phyloP scores from a whole-genome alignment of 2,329 filamentous ascomycete species.

The Trichothecium sympodiale region DNA sequence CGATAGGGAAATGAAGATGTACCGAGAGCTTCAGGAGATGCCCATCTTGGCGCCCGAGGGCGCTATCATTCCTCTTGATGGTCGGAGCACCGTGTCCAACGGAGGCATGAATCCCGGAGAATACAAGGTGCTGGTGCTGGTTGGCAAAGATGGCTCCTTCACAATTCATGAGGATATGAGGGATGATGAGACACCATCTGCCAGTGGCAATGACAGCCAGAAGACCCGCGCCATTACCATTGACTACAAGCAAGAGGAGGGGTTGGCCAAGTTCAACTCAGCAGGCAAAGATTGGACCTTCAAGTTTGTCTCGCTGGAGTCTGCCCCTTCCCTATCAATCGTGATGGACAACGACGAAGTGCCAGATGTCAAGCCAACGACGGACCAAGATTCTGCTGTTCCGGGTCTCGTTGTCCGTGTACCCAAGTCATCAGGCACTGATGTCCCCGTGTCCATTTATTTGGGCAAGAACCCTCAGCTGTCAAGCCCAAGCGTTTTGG shows the following conservation, averaged over 20 bases:
- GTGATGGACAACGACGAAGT: not conserved
- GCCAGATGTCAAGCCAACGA: not conserved
- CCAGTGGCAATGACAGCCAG: not conserved
- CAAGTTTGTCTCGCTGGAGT: slow-evolving; percentile 2
- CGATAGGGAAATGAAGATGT: slow-evolving; percentile 37
- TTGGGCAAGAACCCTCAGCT: slow-evolving; percentile 6
- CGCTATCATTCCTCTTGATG: slow-evolving; percentile 46
- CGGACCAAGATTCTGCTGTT: not conserved
- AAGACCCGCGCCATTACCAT: slow-evolving; percentile 1
- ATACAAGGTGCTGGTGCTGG: slow-evolving; percentile 36
- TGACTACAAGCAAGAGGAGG: slow-evolving; percentile 5
- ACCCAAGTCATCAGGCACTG: not conserved
- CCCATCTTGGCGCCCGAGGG: slow-evolving; percentile 46
- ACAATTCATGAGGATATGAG: slow-evolving; percentile 35
- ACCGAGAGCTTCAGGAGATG: slow-evolving; percentile 34
- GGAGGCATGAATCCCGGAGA: slow-evolving; percentile 33
- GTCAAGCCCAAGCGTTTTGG: slow-evolving; percentile 7
- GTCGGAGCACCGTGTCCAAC: slow-evolving; percentile 21
- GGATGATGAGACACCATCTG: slow-evolving; percentile 2
- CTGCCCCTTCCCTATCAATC: not conserved
- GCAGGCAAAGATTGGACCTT: slow-evolving; percentile 6
- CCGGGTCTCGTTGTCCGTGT: slow-evolving; percentile 1
- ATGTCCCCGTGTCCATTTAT: not conserved
- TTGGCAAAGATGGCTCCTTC: slow-evolving; percentile 36
- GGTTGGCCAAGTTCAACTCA: slow-evolving; percentile 2